Conservation (phyloP, 2,329 filamentous ascomycete genomes). For the Alternaria gansuensis region DNA sequence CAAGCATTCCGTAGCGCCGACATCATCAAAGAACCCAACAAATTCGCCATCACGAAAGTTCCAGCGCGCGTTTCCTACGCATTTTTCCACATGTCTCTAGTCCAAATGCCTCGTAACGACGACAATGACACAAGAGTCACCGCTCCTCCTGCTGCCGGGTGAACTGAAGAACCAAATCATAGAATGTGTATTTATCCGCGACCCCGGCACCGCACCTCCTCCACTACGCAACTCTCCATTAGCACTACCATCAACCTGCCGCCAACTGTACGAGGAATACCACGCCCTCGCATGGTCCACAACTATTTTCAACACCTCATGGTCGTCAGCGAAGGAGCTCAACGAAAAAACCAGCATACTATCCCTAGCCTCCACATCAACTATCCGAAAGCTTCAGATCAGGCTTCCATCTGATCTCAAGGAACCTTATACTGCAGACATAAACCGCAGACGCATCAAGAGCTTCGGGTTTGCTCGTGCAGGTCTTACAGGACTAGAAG, state of each 20-base stretch:
- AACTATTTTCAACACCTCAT: conserved; percentile 21
- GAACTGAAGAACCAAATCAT: conserved; percentile 33
- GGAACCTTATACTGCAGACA: conserved; percentile 10
- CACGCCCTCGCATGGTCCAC: conserved; percentile 20
- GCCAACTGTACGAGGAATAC: conserved; percentile 29
- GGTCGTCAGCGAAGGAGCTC: conserved; percentile 14
- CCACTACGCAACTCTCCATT: conserved; percentile 23
- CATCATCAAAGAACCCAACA: neutral
- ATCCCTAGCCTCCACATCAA: neutral
- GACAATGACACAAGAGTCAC: conserved; percentile 5
- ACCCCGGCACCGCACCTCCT: conserved; percentile 17
- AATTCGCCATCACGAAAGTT: conserved; percentile 1
- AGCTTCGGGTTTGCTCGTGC: conserved; percentile 22
- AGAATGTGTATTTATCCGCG: conserved; percentile 23
- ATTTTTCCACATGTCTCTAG: neutral
- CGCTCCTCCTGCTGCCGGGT: conserved; percentile 26
- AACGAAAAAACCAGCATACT: conserved; percentile 10
- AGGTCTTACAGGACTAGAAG: conserved; percentile 25
- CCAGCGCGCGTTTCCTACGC: neutral
- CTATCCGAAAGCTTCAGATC: conserved; percentile 27
- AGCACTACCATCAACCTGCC: conserved; percentile 30
- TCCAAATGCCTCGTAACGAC: neutral
- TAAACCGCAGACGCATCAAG: conserved; percentile 13
- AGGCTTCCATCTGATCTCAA: neutral
- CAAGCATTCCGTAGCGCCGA: neutral